phyloP scores from a whole-genome alignment of 2,329 filamentous ascomycete species.

The Cryphonectria nitschkei region DNA sequence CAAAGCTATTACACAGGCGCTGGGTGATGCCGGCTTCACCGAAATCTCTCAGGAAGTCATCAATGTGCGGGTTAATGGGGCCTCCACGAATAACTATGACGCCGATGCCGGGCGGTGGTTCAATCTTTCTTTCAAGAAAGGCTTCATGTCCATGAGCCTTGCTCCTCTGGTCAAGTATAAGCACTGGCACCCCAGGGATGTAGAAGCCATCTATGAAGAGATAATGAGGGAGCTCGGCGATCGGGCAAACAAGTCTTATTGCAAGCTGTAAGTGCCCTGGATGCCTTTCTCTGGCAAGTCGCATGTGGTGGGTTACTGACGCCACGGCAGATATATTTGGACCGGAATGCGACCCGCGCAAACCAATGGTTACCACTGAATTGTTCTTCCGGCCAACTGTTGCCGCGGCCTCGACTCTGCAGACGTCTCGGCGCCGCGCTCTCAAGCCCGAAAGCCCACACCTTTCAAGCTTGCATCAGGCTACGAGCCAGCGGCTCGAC shows the following conservation, averaged over 20 bases:
- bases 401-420: neutral
- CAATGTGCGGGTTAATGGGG: constrained; percentile 73
- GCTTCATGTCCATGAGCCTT: constrained; percentile 73
- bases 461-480: neutral
- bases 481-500: neutral
- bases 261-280: constrained; percentile 69
- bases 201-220: constrained; percentile 63
- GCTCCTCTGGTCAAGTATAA: constrained; percentile 72
- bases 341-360: constrained; percentile 37
- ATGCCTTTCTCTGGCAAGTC: neutral
- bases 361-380: neutral
- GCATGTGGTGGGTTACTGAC: neutral
- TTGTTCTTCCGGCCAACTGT: neutral
- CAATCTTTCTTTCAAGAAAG: constrained; percentile 75
- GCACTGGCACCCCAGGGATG: constrained; percentile 62
- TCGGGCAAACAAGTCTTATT: constrained; percentile 71
- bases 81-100: constrained; percentile 66
- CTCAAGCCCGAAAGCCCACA: neutral
- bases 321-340: constrained; percentile 39
- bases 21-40: constrained; percentile 75
- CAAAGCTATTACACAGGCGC: constrained; percentile 56
- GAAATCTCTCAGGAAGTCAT: constrained; percentile 75
- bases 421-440: neutral
- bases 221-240: constrained; percentile 72
- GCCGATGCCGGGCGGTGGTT: constrained; percentile 81